Conservation (phyloP, 345 rosid species). For the Erucastrum elatum region DNA sequence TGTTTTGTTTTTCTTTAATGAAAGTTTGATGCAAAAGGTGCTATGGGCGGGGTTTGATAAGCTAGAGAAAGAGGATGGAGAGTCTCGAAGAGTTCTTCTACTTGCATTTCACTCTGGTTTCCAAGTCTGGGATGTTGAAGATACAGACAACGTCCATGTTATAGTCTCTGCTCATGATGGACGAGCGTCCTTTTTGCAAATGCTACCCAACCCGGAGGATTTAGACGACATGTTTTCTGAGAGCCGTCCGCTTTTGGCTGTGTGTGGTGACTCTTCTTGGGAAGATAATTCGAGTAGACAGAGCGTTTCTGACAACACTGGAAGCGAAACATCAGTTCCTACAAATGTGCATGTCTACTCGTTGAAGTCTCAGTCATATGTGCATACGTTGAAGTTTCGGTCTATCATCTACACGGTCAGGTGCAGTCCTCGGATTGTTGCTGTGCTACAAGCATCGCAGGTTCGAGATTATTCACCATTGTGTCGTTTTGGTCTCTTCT, state of each 20-base stretch:
- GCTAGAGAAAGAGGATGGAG: slow-evolving; percentile 56
- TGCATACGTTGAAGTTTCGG: slow-evolving; percentile 72
- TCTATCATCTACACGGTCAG: slow-evolving; percentile 74
- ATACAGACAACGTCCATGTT: slow-evolving; percentile 71
- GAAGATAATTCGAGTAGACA: slow-evolving; percentile 49
- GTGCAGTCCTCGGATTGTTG: slow-evolving; percentile 90
- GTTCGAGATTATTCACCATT: slow-evolving; percentile 40
- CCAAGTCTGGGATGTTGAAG: slow-evolving; percentile 98
- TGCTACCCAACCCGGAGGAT: slow-evolving; percentile 65
- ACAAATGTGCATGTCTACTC: slow-evolving; percentile 73
- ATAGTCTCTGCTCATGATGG: slow-evolving; percentile 80
- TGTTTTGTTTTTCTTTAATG: neutral
- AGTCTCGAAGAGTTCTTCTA: slow-evolving; percentile 62
- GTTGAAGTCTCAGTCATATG: slow-evolving; percentile 71
- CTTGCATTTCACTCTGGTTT: slow-evolving; percentile 84
- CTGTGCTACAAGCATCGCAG: slow-evolving; percentile 77
- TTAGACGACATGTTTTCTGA: slow-evolving; percentile 53
- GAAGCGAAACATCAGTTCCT: slow-evolving; percentile 47
- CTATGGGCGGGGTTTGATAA: slow-evolving; percentile 97
- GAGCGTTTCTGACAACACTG: slow-evolving; percentile 44
- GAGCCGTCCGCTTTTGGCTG: slow-evolving; percentile 71
- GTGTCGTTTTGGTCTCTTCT: neutral
- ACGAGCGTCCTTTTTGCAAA: slow-evolving; percentile 77
- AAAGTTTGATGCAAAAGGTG: slow-evolving; percentile 53
- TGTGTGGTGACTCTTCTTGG: slow-evolving; percentile 58